These are phyloP conservation scores for Ophiognomonia clavigignenti-juglandacearum DNA, from an alignment of 2,329 filamentous ascomycete species.

Conservation along the genomic window DNA sequence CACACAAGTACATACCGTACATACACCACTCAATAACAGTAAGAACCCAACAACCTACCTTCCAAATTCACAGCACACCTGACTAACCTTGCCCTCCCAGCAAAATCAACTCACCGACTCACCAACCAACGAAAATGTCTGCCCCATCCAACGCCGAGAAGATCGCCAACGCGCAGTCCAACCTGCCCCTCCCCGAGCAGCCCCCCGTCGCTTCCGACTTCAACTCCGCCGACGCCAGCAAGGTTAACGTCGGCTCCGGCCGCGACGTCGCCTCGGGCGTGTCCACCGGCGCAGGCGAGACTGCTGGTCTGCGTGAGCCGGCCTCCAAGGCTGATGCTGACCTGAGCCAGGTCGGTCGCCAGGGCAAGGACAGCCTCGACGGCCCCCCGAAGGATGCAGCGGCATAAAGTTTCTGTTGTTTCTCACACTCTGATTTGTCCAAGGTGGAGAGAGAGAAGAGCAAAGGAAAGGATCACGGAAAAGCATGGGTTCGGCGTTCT, in stretches of 20 bases:
- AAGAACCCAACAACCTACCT: too few species aligned
- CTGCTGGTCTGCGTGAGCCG: constrained; percentile 52
- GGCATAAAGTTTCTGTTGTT: constrained; percentile 21
- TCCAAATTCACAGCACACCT: too few species aligned
- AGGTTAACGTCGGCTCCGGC: constrained; percentile 66
- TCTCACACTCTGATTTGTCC: too few species aligned
- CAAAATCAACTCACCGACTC: background rate
- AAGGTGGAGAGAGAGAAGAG: too few species aligned
- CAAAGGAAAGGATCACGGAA: background rate
- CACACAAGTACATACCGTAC: background rate
- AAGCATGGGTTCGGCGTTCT: too few species aligned
- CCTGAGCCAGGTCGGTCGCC: constrained; percentile 57
- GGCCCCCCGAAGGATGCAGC: constrained; percentile 56
- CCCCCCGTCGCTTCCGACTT: constrained; percentile 74
- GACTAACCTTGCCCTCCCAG: background rate
- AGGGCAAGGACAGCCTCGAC: constrained; percentile 55
- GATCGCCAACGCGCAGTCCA: constrained; percentile 64
- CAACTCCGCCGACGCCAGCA: constrained; percentile 65
- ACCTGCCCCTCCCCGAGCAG: constrained; percentile 75
- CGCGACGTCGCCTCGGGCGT: constrained; percentile 45
- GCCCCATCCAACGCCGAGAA: constrained; percentile 51
- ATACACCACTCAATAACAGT: background rate
- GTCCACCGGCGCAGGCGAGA: constrained; percentile 42
- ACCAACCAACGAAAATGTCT: constrained; percentile 28
- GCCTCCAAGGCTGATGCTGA: constrained; percentile 53